These are phyloP conservation scores for Chlamydomonas incerta DNA, from an alignment of 139 green algal species.

Conservation along the genomic window DNA sequence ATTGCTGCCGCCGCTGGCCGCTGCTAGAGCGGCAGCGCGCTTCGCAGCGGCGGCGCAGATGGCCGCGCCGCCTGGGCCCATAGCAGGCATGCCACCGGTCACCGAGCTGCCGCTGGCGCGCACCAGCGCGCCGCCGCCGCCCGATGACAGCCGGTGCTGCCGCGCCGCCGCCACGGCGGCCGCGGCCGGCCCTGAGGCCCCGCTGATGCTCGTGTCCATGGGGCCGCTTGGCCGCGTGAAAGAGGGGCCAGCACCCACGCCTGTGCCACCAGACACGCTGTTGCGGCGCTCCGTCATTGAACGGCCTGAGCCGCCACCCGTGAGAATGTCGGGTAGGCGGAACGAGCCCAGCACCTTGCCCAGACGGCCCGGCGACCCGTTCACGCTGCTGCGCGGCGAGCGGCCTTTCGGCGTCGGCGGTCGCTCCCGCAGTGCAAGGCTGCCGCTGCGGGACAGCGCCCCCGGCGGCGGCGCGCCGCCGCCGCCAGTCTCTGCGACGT, in stretches of 20 bases:
- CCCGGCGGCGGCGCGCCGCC: background rate
- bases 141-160: background rate
- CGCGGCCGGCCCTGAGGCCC: too few relatives aligned
- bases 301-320: background rate
- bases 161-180: too few relatives aligned
- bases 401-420: slow-evolving; percentile 9
- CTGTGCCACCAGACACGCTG: background rate
- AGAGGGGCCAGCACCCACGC: background rate
- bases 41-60: background rate
- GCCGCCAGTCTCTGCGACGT: background rate
- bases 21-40: background rate
- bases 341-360: slow-evolving; percentile 10
- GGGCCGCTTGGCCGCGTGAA: too few relatives aligned
- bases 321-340: slow-evolving; percentile 12
- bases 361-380: background rate
- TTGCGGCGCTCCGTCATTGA: background rate
- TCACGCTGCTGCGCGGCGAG: background rate
- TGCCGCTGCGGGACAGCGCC: too few relatives aligned
- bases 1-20: background rate
- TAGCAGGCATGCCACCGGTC: background rate
- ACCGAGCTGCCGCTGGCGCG: background rate
- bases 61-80: slow-evolving; percentile 13
- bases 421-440: slow-evolving; percentile 8
- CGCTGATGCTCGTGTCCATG: too few relatives aligned
- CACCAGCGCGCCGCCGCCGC: background rate